Percentiles rank a stretch among this genome's conserved stretches.
Conservation (phyloP, 805 yeast genomes). For the Lipomyces starkeyi region DNA sequence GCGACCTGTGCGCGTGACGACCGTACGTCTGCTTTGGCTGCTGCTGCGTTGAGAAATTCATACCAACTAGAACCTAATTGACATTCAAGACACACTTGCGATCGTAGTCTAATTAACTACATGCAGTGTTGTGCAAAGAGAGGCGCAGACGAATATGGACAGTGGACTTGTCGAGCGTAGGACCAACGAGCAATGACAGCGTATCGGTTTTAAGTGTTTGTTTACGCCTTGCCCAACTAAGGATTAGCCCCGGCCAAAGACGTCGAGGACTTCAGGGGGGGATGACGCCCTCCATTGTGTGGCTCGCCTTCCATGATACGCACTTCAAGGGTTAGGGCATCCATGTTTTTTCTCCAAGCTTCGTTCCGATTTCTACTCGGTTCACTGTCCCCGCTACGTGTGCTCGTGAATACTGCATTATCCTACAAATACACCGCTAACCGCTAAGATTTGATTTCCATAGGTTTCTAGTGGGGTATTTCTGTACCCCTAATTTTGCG, state of each 20-base stretch:
- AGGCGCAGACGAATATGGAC: not conserved
- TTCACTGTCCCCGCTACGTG: not conserved
- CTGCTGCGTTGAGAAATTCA: slow-evolving; percentile 3
- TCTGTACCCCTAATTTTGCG: too few relatives aligned
- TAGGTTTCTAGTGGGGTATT: too few relatives aligned
- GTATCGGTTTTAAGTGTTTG: not conserved
- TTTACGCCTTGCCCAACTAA: not conserved
- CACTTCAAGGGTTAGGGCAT: not conserved
- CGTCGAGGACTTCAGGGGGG: not conserved
- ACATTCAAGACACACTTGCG: not conserved
- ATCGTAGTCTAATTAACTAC: not conserved
- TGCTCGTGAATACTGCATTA: too few relatives aligned
- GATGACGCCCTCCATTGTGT: too few relatives aligned
- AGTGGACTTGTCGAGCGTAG: not conserved
- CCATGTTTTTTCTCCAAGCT: not conserved
- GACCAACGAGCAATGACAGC: not conserved
- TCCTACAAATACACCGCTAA: too few relatives aligned
- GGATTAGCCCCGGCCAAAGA: not conserved
- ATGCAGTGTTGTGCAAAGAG: not conserved
- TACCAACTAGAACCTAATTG: not conserved
- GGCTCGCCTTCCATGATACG: too few relatives aligned
- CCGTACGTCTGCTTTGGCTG: slow-evolving; percentile 31
- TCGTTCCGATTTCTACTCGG: not conserved
- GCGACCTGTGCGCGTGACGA: slow-evolving; percentile 19
- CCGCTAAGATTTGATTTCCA: too few relatives aligned